Evolutionary conservation across 75 land plant genomes (phyloP).

Genomic region (Selaginella tamariscina): DNA sequence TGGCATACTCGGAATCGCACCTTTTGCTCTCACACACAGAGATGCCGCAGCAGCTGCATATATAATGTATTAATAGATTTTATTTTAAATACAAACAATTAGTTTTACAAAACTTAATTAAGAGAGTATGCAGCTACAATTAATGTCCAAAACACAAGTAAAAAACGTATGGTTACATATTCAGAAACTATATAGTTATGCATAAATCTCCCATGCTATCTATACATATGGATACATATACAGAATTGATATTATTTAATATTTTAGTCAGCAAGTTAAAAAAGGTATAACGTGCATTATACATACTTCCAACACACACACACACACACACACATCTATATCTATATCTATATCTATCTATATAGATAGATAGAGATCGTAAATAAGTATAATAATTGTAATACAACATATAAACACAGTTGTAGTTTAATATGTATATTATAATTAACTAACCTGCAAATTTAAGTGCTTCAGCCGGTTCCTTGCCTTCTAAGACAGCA

Average conservation of each 20-base stretch:
- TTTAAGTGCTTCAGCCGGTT: constrained; percentile 47
- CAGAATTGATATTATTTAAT: no score
- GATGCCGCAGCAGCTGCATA: constrained; percentile 93
- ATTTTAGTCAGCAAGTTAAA: no score
- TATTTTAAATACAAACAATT: no score
- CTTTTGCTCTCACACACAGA: constrained; percentile 81
- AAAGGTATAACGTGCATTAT: no score
- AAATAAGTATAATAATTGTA: background rate
- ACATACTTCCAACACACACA: background rate
- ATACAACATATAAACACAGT: background rate
- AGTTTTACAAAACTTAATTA: no score
- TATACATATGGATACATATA: no score
- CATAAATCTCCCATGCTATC: no score
- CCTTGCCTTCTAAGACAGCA: constrained; percentile 64
- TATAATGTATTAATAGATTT: no score
- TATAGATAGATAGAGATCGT: background rate
- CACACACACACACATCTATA: constrained; percentile 4
- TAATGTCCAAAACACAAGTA: background rate
- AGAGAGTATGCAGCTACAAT: no score
- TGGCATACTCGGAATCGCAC: constrained; percentile 97
- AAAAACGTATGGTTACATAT: background rate
- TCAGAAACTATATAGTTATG: no score
- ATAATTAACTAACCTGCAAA: constrained; percentile 91
- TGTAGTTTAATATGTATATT: no score
- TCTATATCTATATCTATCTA: background rate